Percentiles rank a stretch among this genome's conserved stretches.
Evolutionary conservation across 2,329 filamentous ascomycete genomes (phyloP).

Genomic region (Diaporthe sp.): DNA sequence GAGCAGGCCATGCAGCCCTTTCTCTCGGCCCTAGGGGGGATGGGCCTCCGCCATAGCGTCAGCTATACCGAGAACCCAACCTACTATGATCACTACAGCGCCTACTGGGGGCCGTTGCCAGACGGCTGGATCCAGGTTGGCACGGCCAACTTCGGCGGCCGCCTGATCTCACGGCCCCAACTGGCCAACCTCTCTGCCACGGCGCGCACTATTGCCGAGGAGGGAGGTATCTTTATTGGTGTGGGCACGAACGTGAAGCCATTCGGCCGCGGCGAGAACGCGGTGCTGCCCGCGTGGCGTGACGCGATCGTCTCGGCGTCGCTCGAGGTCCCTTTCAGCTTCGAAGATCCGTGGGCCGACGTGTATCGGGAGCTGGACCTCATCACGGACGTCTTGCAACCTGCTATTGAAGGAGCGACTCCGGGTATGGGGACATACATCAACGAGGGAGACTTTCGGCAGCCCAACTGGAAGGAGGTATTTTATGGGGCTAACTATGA

Average conservation of each 20-base stretch:
- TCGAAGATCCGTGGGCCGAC: constrained; percentile 44
- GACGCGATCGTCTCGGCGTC: constrained; percentile 52
- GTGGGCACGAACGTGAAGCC: constrained; percentile 39
- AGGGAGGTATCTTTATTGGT: constrained; percentile 40
- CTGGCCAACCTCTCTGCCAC: constrained; percentile 34
- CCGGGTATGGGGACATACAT: constrained; percentile 62
- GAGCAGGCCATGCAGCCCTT: constrained; percentile 50
- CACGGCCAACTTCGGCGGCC: constrained; percentile 52
- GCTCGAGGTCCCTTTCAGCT: constrained; percentile 48
- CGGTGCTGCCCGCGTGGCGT: constrained; percentile 57
- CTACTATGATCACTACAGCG: constrained; percentile 51
- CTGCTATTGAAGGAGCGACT: constrained; percentile 49
- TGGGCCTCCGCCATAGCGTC: constrained; percentile 46
- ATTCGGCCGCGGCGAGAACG: constrained; percentile 49
- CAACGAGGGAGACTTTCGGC: constrained; percentile 66
- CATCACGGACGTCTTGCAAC: constrained; percentile 51
- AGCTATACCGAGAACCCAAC: constrained; percentile 47
- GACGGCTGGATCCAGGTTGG: constrained; percentile 52
- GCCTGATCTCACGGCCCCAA: constrained; percentile 52
- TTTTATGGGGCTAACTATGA: constrained; percentile 65
- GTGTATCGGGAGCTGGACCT: constrained; percentile 47
- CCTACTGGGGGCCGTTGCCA: constrained; percentile 54
- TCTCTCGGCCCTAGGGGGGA: constrained; percentile 44
- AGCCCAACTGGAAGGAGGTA: constrained; percentile 59
- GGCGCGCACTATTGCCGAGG: constrained; percentile 26